Evolutionary conservation across 2,329 filamentous ascomycete species (phyloP).

Genomic region (Canariomyces notabilis): DNA sequence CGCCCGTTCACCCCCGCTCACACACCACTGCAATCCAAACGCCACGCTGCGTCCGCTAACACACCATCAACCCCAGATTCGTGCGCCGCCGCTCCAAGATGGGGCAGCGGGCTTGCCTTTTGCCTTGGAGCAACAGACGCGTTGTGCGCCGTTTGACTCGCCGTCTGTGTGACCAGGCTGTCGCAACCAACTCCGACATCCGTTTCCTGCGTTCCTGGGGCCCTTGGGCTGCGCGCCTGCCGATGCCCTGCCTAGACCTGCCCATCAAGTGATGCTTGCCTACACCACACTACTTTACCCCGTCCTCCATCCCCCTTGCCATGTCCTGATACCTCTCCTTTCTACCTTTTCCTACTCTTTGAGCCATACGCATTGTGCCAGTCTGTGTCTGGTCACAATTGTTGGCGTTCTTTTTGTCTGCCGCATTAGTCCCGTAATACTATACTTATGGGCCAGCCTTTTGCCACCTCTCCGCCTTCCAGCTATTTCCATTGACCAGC

Average conservation of each 20-base stretch:
- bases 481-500: constrained; percentile 21
- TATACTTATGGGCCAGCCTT: background rate
- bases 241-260: constrained; percentile 14
- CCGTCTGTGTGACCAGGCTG: constrained; percentile 22
- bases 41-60: background rate
- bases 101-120: constrained; percentile 3
- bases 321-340: constrained; percentile 10
- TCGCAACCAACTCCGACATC: constrained; percentile 18
- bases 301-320: constrained; percentile 5
- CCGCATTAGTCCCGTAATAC: background rate
- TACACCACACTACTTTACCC: constrained; percentile 16
- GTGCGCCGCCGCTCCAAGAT: constrained; percentile 12
- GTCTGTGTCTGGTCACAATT: background rate
- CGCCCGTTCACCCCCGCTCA: background rate
- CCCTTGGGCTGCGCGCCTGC: constrained; percentile 14
- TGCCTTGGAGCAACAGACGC: constrained; percentile 15
- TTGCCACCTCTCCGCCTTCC: constrained; percentile 20
- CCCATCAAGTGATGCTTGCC: constrained; percentile 8
- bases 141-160: constrained; percentile 21
- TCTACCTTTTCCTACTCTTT: constrained; percentile 8
- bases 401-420: constrained; percentile 6
- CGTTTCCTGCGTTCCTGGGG: constrained; percentile 13
- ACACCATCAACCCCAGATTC: constrained; percentile 20
- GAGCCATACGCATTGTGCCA: background rate
- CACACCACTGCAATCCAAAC: constrained; percentile 13